Conservation (phyloP, 768 basidiomycete species). For the Ephemerocybe angulata region DNA sequence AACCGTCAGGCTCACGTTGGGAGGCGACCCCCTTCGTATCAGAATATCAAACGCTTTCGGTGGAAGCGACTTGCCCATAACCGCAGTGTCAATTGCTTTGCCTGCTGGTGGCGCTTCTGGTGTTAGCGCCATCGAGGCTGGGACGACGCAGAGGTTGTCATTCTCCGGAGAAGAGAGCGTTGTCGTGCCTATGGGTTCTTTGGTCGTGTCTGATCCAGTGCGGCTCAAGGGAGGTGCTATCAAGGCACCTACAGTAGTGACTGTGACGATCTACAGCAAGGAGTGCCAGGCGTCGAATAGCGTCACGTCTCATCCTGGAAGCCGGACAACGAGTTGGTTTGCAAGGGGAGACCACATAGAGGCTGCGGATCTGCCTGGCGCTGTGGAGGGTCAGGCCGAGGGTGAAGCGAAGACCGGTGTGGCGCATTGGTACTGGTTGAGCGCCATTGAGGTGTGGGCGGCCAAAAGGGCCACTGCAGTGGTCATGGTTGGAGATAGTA, state of each 20-base stretch:
- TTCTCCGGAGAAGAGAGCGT: slow-evolving; percentile 42
- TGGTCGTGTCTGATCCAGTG: slow-evolving; percentile 44
- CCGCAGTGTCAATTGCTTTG: slow-evolving; percentile 40
- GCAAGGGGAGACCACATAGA: slow-evolving; percentile 34
- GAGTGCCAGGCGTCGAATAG: slow-evolving; percentile 37
- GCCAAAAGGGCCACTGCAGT: slow-evolving; percentile 27
- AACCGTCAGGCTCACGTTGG: slow-evolving; percentile 42
- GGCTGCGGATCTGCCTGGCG: slow-evolving; percentile 33
- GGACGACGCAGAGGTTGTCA: slow-evolving; percentile 34
- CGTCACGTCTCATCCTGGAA: slow-evolving; percentile 48
- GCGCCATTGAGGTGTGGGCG: slow-evolving; percentile 40
- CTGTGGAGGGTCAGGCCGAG: slow-evolving; percentile 6
- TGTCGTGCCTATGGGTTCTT: slow-evolving; percentile 40
- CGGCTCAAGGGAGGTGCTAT: slow-evolving; percentile 27
- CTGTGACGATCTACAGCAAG: slow-evolving; percentile 39
- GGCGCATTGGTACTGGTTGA: slow-evolving; percentile 38
- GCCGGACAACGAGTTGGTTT: slow-evolving; percentile 44
- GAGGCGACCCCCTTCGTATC: slow-evolving; percentile 37
- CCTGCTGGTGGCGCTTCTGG: slow-evolving; percentile 37
- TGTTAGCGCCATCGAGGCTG: slow-evolving; percentile 30
- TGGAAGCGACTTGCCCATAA: slow-evolving; percentile 37
- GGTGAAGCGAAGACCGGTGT: slow-evolving; percentile 19
- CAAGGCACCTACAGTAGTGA: slow-evolving; percentile 35
- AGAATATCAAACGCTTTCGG: slow-evolving; percentile 50
- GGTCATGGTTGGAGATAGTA: slow-evolving; percentile 49